Evolutionary conservation across 1,139 yeast genomes (phyloP).

Genomic region (Pichia sp.): DNA sequence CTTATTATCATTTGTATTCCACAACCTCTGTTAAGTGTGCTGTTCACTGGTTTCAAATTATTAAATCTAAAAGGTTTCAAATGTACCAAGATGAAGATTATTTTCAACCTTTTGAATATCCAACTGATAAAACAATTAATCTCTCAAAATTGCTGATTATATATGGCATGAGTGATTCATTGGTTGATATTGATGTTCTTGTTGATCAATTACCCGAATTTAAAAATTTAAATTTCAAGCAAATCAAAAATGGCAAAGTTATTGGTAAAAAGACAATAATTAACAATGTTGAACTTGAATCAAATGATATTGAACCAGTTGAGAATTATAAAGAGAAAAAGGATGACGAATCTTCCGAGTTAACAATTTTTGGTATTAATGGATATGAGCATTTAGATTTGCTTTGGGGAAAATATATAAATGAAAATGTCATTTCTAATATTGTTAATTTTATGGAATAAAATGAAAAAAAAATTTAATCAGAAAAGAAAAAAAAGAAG

Average conservation of each 20-base stretch:
- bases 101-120: constrained; percentile 45
- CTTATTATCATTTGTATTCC: constrained; percentile 81
- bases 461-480: not conserved
- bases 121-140: constrained; percentile 40
- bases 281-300: constrained; percentile 15
- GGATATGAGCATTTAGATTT: constrained; percentile 82
- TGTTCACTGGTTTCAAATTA: constrained; percentile 96
- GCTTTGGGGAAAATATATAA: constrained; percentile 77
- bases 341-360: constrained; percentile 6
- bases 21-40: constrained; percentile 88
- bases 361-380: constrained; percentile 38
- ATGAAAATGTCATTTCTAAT: constrained; percentile 45
- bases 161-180: constrained; percentile 75
- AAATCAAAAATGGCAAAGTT: constrained; percentile 12
- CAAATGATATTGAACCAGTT: constrained; percentile 2
- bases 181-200: constrained; percentile 81
- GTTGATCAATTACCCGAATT: constrained; percentile 44
- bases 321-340: not conserved
- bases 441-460: constrained; percentile 38
- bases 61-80: constrained; percentile 72
- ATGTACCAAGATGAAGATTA: constrained; percentile 70
- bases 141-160: constrained; percentile 47
- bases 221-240: constrained; percentile 7
- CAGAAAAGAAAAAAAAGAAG: too few relatives aligned
- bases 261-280: constrained; percentile 17